Evolutionary conservation across 1,284 basidiomycete genomes (phyloP), one percentile per base, ranked within the genome.

Genomic region (Ganoderma lucidum): DNA sequence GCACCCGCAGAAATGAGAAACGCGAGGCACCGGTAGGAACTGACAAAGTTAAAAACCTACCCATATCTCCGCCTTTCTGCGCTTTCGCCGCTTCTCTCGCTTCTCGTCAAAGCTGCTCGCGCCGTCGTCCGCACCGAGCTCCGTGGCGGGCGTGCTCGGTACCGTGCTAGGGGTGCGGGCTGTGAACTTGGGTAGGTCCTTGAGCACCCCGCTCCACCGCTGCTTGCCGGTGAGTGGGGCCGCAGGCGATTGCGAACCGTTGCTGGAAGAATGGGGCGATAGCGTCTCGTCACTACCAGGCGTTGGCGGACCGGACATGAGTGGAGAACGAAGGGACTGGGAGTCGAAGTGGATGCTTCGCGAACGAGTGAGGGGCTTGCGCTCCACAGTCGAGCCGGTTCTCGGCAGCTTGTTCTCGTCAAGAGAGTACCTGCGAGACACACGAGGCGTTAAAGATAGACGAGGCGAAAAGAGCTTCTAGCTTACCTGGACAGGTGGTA

Each of bases 1-100:
- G 76, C 56, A 37, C 15, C 14, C 30, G 23, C 14, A 44, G 32
- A 56, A 56, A 56, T 48, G 15, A 28, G n/a, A 58, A 14, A 37
- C 42, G 14, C 37, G 12, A 55, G 32, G 42, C 51, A 55, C 28
- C 51, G 28, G 62, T 23, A 39, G 15, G 15, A 32, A 15, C 14
- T 39, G 10, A 41, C 37, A 17, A 55, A 8, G n/a, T 23, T 3
- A 32, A 37, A 67, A 10, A 84, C 91, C 73, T 76, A 93, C 93
- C 78, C 88, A 95, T 67, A 94, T 87, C 79, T 94, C 91, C 14
- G 92, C 90, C 80, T 91, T 91, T 82, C 89, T 93, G 75, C 92
- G 84, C 80, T 91, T 92, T 74, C 85, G 84, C 70, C 71, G 71
- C 71, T 76, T 76, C 64, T 75, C 75, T 65, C 76, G 75, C 66